These are phyloP conservation scores for Turritis glabra DNA, from an alignment of 345 rosid species.

Conservation along the genomic window DNA sequence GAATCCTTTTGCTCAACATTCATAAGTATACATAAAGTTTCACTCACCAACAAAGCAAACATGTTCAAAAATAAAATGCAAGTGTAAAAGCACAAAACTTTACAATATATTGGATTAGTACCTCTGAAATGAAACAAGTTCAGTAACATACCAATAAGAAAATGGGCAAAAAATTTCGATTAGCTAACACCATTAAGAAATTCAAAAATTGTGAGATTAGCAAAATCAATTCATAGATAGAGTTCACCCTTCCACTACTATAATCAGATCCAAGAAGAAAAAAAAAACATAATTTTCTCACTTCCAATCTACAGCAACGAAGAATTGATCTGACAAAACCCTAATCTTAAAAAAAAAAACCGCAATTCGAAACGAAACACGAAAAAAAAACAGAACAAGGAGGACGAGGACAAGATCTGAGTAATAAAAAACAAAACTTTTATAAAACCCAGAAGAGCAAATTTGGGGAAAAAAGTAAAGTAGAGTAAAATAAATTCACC, in stretches of 20 bases:
- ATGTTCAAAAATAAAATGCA: not conserved
- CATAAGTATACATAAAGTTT: not conserved
- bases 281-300: not conserved
- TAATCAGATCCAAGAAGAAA: conserved; percentile 1
- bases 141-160: not conserved
- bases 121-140: not conserved
- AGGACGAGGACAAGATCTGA: conserved; percentile 21
- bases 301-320: not conserved
- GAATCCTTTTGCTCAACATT: not conserved
- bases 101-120: not conserved
- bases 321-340: conserved; percentile 27
- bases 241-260: not conserved
- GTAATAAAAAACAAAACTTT: conserved; percentile 37
- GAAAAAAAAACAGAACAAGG: conserved; percentile 7
- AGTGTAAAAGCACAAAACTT: not conserved
- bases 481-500: conserved; percentile 22
- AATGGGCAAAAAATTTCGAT: not conserved
- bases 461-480: not conserved
- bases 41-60: not conserved
- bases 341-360: conserved; percentile 5
- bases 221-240: not conserved
- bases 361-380: not conserved
- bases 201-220: not conserved
- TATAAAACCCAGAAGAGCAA: conserved; percentile 36
- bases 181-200: not conserved